Evolutionary conservation across 148 eudicot genomes (phyloP).

Genomic region (Tetragonia tetragonoides): DNA sequence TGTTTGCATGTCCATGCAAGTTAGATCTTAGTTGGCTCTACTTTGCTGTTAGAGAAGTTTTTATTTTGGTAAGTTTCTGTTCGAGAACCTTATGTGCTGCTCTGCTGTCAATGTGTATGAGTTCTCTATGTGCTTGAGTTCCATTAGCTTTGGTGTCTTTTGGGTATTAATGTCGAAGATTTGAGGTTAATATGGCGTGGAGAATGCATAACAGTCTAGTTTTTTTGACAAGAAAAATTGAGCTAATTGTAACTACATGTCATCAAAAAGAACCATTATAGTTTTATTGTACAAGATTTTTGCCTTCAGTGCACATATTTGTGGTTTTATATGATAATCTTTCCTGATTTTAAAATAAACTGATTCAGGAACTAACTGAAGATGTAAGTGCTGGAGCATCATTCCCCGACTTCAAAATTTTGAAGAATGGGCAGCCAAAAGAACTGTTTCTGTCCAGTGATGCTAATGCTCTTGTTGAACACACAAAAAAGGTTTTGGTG

Average conservation of each 20-base stretch:
- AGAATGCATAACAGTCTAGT: background rate
- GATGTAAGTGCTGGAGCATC: slow-evolving; percentile 48
- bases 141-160: background rate
- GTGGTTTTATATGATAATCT: background rate
- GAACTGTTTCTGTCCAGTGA: slow-evolving; percentile 94
- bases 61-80: background rate
- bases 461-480: slow-evolving; percentile 87
- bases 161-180: background rate
- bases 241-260: background rate
- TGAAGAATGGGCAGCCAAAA: slow-evolving; percentile 72
- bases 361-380: slow-evolving; percentile 58
- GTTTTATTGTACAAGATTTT: background rate
- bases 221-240: background rate
- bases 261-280: background rate
- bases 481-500: slow-evolving; percentile 88
- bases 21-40: background rate
- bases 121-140: background rate
- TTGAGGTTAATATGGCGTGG: background rate
- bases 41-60: background rate
- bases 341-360: slow-evolving; percentile 22
- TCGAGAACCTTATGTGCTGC: background rate
- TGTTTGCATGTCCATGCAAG: background rate
- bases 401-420: slow-evolving; percentile 60
- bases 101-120: background rate
- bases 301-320: background rate